Percentiles rank a stretch among this genome's conserved stretches.
phyloP scores from a whole-genome alignment of 1,284 basidiomycete species.

The Anthracocystis panici-leucophaei region DNA sequence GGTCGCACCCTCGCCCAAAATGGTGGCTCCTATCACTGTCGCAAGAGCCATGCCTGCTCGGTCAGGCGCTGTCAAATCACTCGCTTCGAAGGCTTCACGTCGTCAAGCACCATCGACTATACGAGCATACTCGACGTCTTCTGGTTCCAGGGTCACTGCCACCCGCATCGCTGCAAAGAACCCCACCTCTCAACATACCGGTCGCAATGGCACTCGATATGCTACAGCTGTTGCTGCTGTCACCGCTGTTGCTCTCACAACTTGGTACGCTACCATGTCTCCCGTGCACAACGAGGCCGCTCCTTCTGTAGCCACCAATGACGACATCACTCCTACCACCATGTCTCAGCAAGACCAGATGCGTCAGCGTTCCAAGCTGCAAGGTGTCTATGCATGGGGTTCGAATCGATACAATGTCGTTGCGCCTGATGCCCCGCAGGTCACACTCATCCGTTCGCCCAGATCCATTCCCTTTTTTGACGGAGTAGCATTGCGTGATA shows the following conservation, averaged over 20 bases:
- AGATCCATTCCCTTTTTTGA: conserved; percentile 63
- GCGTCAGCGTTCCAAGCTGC: conserved; percentile 46
- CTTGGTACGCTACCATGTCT: conserved; percentile 28
- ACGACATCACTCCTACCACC: conserved; percentile 33
- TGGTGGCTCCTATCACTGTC: conserved; percentile 19
- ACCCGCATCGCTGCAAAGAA: conserved; percentile 7
- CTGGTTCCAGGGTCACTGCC: conserved; percentile 4
- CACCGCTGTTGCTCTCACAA: conserved; percentile 27
- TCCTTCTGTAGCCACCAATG: conserved; percentile 25
- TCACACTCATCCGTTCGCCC: conserved; percentile 55
- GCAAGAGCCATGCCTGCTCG: conserved; percentile 17
- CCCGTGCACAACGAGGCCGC: conserved; percentile 41
- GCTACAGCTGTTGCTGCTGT: conserved; percentile 18
- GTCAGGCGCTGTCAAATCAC: conserved; percentile 4
- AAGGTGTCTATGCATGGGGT: conserved; percentile 64
- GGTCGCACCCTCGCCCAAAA: neutral
- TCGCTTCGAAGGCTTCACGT: conserved; percentile 7
- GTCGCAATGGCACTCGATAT: conserved; percentile 12
- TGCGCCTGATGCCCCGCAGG: conserved; percentile 54
- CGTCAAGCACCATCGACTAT: conserved; percentile 10
- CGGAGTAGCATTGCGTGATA: conserved; percentile 64
- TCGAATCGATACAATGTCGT: conserved; percentile 65
- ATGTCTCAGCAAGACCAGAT: conserved; percentile 63
- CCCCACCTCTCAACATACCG: conserved; percentile 1
- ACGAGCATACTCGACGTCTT: conserved; percentile 27